These are phyloP conservation scores for Ceratobasidium sp. DNA, from an alignment of 1,284 basidiomycete genomes.

Conservation along the genomic window DNA sequence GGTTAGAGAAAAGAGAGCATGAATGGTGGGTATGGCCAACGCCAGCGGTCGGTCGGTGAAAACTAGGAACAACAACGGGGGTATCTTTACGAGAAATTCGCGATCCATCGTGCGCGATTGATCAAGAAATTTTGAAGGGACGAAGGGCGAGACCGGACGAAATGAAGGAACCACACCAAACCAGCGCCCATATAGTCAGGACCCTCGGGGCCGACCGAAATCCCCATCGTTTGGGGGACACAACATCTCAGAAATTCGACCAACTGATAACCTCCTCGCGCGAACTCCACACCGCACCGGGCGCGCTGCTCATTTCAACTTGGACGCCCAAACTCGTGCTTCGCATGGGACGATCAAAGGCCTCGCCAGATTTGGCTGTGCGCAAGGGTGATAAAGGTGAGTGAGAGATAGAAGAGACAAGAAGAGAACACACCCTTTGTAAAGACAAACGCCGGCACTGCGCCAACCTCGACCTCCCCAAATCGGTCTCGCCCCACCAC, in stretches of 20 bases:
- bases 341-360: conserved; percentile 40
- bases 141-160: neutral
- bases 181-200: neutral
- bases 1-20: neutral
- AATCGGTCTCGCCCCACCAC: conserved; percentile 41
- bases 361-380: conserved; percentile 29
- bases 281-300: conserved; percentile 10
- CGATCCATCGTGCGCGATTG: conserved; percentile 9
- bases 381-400: neutral
- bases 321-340: conserved; percentile 42
- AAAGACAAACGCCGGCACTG: conserved; percentile 41
- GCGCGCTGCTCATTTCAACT: conserved; percentile 36
- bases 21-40: conserved; percentile 1
- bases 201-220: neutral
- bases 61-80: neutral
- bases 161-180: neutral
- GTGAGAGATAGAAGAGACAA: neutral
- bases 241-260: conserved; percentile 39
- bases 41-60: neutral
- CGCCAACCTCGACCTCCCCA: conserved; percentile 40
- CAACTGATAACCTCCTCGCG: conserved; percentile 41
- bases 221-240: neutral
- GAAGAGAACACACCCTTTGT: conserved; percentile 5
- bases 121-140: neutral
- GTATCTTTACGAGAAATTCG: neutral